Percentiles rank a stretch among this genome's conserved stretches.
phyloP scores from a whole-genome alignment of 805 yeast species.

The Ogataea saltuana region DNA sequence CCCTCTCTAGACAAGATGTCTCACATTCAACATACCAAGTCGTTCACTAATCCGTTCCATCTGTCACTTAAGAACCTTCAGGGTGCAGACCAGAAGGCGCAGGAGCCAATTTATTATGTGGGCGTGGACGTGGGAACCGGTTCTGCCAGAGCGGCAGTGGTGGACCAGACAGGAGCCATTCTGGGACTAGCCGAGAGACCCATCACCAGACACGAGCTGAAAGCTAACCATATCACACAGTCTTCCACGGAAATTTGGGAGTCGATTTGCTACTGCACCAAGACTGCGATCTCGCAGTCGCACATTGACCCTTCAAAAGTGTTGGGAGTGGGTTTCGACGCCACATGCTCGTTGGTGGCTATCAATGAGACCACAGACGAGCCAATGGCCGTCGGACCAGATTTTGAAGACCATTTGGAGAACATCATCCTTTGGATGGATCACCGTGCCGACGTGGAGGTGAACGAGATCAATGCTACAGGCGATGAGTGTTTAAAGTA shows the following conservation, averaged over 20 bases:
- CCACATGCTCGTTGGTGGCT: constrained; percentile 93
- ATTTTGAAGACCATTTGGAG: constrained; percentile 68
- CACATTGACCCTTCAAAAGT: constrained; percentile 68
- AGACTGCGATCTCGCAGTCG: constrained; percentile 70
- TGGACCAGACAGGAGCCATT: constrained; percentile 81
- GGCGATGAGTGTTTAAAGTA: constrained; percentile 78
- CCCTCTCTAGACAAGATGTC: constrained; percentile 13
- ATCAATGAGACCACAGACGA: constrained; percentile 61
- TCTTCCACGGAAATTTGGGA: constrained; percentile 91
- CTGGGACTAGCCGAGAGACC: constrained; percentile 77
- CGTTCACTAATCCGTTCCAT: constrained; percentile 38
- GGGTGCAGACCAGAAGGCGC: constrained; percentile 17
- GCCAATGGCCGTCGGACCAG: constrained; percentile 92
- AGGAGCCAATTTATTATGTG: constrained; percentile 36
- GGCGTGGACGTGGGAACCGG: constrained; percentile 83
- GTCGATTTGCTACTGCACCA: constrained; percentile 79
- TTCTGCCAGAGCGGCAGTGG: constrained; percentile 91
- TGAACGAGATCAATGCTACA: constrained; percentile 77
- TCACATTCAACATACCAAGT: constrained; percentile 23
- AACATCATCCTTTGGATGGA: constrained; percentile 98
- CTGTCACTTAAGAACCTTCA: constrained; percentile 35
- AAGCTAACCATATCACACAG: constrained; percentile 77
- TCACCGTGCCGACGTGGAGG: constrained; percentile 86
- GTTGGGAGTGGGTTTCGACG: constrained; percentile 93
- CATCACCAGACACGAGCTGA: constrained; percentile 72